Evolutionary conservation across 2,329 filamentous ascomycete species (phyloP), one percentile per base, ranked within the genome.

Genomic region (Cladosporium halotolerans): DNA sequence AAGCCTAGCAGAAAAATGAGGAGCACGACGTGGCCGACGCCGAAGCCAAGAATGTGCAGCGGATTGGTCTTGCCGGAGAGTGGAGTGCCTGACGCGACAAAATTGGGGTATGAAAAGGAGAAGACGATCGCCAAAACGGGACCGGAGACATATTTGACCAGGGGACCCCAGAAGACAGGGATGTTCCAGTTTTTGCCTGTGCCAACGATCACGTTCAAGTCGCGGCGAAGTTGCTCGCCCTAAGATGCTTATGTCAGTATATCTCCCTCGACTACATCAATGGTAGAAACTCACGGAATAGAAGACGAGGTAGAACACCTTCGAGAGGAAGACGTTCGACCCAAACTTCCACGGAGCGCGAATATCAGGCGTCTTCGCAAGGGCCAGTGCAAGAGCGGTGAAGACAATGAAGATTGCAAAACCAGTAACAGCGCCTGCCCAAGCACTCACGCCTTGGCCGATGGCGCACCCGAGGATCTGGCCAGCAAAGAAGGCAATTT

Each of bases 131-230:
- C 71, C 1, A 79, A 68, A n/a, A 77, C 71, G 0, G 77, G 77
- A 0, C 72, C 76, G 10, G 73, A 72, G 33, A 78, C 59, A 53
- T 78, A 79, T 23, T 76, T 75, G 0, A 79, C 64, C 0, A 82
- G 67, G 1, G 75, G 63, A 0, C 76, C 73, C 68, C 78, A 77
- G 62, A 80, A 78, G 49, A 58, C 55, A 0, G 79, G 79, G 16
- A 82, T 79, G 3, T 66, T 73, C 79, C 79, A 82, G 65, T 82
- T 82, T 36, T 75, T 76, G 49, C 77, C 78, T 2, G 68, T 70
- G 9, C 75, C 78, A 16, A 82, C 73, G 28, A 80, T 75, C 6
- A 73, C 61, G 55, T 82, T 82, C 16, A 82, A 72, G 57, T 82
- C 79, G 18, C 73, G 73, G 18, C 48, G 48, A 32, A 51, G 48